These are phyloP conservation scores for Blastobotrys raffinosifermentans DNA, from an alignment of 1,139 yeast genomes.

Conservation along the genomic window DNA sequence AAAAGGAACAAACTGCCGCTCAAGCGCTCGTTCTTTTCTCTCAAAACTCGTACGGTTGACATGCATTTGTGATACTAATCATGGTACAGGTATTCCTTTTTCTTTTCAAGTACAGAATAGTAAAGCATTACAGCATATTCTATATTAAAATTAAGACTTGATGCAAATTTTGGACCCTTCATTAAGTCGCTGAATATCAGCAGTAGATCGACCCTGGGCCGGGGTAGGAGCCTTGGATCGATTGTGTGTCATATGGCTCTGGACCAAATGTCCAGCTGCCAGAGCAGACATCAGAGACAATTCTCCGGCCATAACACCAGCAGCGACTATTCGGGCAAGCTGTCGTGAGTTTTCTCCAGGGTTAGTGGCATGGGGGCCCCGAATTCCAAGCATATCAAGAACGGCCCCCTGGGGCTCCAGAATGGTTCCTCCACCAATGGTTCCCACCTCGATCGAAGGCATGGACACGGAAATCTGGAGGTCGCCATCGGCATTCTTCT, in stretches of 20 bases:
- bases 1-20: too few relatives aligned
- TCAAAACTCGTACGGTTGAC: too few relatives aligned
- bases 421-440: constrained; percentile 98
- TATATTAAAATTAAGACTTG: constrained; percentile 28
- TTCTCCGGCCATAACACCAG: constrained; percentile 95
- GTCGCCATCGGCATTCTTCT: constrained; percentile 68
- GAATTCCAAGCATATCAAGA: constrained; percentile 89
- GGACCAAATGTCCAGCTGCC: constrained; percentile 98
- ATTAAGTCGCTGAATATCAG: constrained; percentile 50
- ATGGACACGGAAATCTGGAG: constrained; percentile 88
- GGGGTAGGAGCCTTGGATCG: constrained; percentile 55
- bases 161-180: constrained; percentile 73
- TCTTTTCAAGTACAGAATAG: too few relatives aligned
- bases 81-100: too few relatives aligned
- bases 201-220: constrained; percentile 24
- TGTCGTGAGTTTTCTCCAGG: constrained; percentile 97
- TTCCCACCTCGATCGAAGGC: constrained; percentile 99
- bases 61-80: too few relatives aligned
- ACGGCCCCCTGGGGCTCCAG: constrained; percentile 95
- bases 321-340: constrained; percentile 90
- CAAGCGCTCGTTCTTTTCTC: too few relatives aligned
- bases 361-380: constrained; percentile 89
- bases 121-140: too few relatives aligned
- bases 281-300: constrained; percentile 88
- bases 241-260: constrained; percentile 95